A percentile compares a stretch with the other conserved stretches of the same genome.
Conservation (phyloP, 345 rosid species). For the Linum usitatissimum region DNA sequence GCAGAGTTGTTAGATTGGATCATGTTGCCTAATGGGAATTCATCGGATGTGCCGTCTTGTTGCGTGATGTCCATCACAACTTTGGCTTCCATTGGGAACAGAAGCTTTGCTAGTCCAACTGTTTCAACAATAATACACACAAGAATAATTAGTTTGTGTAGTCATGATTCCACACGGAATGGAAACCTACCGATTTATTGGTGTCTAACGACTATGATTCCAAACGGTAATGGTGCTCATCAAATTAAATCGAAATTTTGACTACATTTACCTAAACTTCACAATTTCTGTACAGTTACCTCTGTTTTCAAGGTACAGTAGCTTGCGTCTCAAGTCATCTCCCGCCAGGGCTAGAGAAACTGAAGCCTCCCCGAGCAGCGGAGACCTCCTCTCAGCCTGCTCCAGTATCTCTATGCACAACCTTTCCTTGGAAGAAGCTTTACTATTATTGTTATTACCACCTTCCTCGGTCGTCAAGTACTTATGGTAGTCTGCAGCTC, state of each 20-base stretch:
- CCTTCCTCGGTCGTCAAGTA: conserved; percentile 36
- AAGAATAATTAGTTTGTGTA: neutral
- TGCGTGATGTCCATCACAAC: conserved; percentile 55
- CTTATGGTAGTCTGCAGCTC: conserved; percentile 41
- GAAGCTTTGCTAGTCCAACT: conserved; percentile 74
- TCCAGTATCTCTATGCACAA: conserved; percentile 76
- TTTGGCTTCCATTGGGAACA: conserved; percentile 78
- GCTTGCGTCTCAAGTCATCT: conserved; percentile 56
- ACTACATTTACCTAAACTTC: too few species aligned
- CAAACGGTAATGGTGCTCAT: too few species aligned
- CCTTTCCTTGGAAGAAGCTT: conserved; percentile 42
- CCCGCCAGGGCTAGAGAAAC: conserved; percentile 60
- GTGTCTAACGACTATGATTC: too few species aligned
- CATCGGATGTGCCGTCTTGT: conserved; percentile 42
- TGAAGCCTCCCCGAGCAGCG: conserved; percentile 47
- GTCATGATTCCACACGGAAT: too few species aligned
- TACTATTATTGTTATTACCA: neutral
- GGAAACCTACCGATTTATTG: too few species aligned
- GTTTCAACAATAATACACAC: conserved; percentile 5
- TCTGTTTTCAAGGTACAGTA: conserved; percentile 72
- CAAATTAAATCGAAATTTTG: too few species aligned
- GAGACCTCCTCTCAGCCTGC: conserved; percentile 54
- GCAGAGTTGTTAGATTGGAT: conserved; percentile 20
- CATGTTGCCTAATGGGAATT: conserved; percentile 40
- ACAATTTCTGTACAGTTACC: conserved; percentile 26